Percentiles rank a stretch among this genome's conserved stretches.
Evolutionary conservation across 805 yeast genomes (phyloP).

Genomic region (Lachancea waltii): DNA sequence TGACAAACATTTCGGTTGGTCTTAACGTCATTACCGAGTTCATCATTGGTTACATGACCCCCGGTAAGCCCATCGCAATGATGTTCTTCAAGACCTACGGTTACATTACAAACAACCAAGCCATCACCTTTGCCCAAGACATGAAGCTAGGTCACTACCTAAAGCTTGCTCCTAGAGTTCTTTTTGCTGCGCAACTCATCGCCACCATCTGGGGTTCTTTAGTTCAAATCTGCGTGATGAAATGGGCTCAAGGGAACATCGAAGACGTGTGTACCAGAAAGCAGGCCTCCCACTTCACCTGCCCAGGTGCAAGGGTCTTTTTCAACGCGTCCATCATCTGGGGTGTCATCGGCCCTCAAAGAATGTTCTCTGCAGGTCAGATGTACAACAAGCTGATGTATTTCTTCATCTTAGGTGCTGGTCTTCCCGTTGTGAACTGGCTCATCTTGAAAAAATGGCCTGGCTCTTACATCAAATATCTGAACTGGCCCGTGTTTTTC

Average conservation of each 20-base stretch:
- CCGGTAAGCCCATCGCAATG: constrained; percentile 55
- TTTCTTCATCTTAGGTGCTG: constrained; percentile 55
- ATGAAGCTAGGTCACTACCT: constrained; percentile 61
- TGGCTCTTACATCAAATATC: constrained; percentile 35
- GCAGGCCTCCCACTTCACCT: constrained; percentile 42
- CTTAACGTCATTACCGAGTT: constrained; percentile 59
- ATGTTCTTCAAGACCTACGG: constrained; percentile 56
- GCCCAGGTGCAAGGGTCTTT: constrained; percentile 41
- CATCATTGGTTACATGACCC: constrained; percentile 38
- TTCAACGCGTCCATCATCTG: constrained; percentile 54
- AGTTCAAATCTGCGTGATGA: constrained; percentile 38
- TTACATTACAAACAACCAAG: constrained; percentile 47
- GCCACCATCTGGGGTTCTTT: constrained; percentile 41
- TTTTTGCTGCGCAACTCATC: constrained; percentile 46
- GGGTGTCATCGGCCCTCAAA: constrained; percentile 59
- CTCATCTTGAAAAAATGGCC: constrained; percentile 35
- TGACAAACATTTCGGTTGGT: constrained; percentile 54
- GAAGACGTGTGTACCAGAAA: constrained; percentile 38
- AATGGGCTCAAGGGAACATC: constrained; percentile 37
- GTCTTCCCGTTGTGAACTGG: constrained; percentile 39
- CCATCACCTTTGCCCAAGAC: constrained; percentile 46
- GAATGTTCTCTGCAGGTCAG: constrained; percentile 44
- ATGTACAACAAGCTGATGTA: constrained; percentile 49
- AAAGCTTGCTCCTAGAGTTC: constrained; percentile 54
- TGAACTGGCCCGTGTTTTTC: constrained; percentile 62